Base-by-base conservation (phyloP, 495 filamentous ascomycete genomes). In the Darksidea phi region DNA sequence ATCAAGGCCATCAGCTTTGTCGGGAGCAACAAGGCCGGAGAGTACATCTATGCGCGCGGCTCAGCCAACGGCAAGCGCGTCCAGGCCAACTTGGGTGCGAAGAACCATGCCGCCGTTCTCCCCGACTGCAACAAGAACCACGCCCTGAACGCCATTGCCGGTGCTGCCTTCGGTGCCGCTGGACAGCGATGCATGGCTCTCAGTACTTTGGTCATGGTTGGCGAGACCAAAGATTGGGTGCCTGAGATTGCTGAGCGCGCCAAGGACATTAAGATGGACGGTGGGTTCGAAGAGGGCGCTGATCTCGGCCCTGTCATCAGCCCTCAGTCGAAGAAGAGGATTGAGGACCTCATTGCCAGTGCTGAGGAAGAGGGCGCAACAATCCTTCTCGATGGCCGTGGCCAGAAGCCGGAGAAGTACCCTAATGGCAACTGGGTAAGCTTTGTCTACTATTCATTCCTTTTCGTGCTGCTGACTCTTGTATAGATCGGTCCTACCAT, bases 1-100 rank as follows among this genome's bases (percentile, higher is more conserved):
- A 96, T 99, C 79, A 97, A 97, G 82, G 94, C 94, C n/a, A 86
- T 99, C 68, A 89, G 85, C 77, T 99, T 99, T 63, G 94, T 99
- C 43, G 94, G 94, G 42, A 87, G 90, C 76, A 97, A 97, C 81
- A 88, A 88, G 74, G 94, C 94, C 15, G 94, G 94, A 64, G 90
- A 97, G 75, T 99, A 99, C 76, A 99, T 99, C 74, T 97, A 88
- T 75, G 74, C 82, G 47, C 88, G 92, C 48, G 95, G 84, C 18
- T 95, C 91, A 7, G 92, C 92, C 64, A 92, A 97, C 70, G 94
- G 94, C 54, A 88, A 88, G 76, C 83, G 85, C 67, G 92, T 97
- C n/a, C 94, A 99, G 76, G 94, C 94, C 69, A 99, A 99, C 74
- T 77, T 99, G 53, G 94, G 94, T 21, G 94, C 94, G 43, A 99